Conservation (phyloP, 768 basidiomycete genomes). For the Suillus ampliporus region DNA sequence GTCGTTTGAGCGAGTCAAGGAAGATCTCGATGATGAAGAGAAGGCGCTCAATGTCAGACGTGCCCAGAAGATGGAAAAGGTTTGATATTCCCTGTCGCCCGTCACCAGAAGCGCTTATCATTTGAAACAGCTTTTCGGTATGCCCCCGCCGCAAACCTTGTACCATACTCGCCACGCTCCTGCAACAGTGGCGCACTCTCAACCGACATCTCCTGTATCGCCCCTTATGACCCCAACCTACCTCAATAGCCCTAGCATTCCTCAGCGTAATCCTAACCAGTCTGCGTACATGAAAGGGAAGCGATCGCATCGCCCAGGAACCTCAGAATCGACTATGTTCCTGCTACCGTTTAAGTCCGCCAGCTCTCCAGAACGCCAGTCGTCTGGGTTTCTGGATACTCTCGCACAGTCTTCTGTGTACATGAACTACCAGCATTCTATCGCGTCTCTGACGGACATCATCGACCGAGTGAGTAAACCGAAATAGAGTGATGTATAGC, state of each 20-base stretch:
- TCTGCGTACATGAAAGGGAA: slow-evolving; percentile 54
- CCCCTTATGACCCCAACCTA: slow-evolving; percentile 22
- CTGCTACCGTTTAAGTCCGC: slow-evolving; percentile 47
- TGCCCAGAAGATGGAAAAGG: slow-evolving; percentile 90
- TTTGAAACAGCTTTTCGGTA: slow-evolving; percentile 72
- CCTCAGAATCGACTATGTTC: slow-evolving; percentile 64
- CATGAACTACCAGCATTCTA: slow-evolving; percentile 78
- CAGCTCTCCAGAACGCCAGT: slow-evolving; percentile 17
- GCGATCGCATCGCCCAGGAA: slow-evolving; percentile 54
- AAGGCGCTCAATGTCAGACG: slow-evolving; percentile 81
- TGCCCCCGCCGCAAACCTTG: slow-evolving; percentile 78
- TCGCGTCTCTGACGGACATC: slow-evolving; percentile 82
- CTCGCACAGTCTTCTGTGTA: slow-evolving; percentile 58
- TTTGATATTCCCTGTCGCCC: slow-evolving; percentile 32
- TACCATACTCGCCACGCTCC: slow-evolving; percentile 68
- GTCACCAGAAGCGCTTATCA: slow-evolving; percentile 7
- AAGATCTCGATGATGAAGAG: slow-evolving; percentile 72
- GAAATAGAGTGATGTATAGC: slow-evolving; percentile 7
- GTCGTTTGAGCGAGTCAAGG: slow-evolving; percentile 66
- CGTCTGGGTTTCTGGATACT: slow-evolving; percentile 24
- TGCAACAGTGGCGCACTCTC: slow-evolving; percentile 36
- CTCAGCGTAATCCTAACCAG: slow-evolving; percentile 51
- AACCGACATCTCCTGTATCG: slow-evolving; percentile 26
- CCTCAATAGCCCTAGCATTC: slow-evolving; percentile 25
- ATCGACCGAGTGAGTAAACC: slow-evolving; percentile 69